Base-by-base conservation (phyloP, 2,329 filamentous ascomycete genomes). In the Aspergillus phoenicis region DNA sequence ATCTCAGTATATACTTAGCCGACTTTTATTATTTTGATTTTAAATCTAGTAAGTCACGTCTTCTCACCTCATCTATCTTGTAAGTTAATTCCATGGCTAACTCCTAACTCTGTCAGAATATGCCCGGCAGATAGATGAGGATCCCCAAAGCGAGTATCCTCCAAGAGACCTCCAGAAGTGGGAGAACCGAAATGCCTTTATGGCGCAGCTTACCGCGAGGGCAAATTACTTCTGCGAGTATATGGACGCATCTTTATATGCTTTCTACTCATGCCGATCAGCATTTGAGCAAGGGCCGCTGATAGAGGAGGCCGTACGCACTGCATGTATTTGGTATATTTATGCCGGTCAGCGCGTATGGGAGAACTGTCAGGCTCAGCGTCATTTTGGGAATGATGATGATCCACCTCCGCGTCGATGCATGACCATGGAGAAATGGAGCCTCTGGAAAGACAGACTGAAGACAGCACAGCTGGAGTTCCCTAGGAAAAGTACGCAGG, bases 111-210 rank as follows among this genome's bases (percentile, higher is more conserved):
- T 3, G 8, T n/a, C 47, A 15, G 51, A 52, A 5, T 38, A 39
- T 15, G 33, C 28, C 33, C 11, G 11, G 1, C 11, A 36, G 11
- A 2, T 36, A 5, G 33, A 36, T 36, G 33, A 36, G 1, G 33
- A 36, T 36, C 33, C 33, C 33, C 33, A 36, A 4, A 33, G 7
- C 20, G 15, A 36, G n/a, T 33, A 52, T 24, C 30, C 51, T 1
- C 51, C 51, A 20, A 8, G 13, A 10, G 13, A 36, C 4, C 20
- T 52, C 13, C 28, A 52, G 10, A n/a, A 52, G 2, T 52, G 51
- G 51, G 51, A 52, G 30, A 52, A 52, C 17, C 51, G 51, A 5
- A 52, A 52, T 22, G 17, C 30, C 7, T 52, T 52, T 17, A 52
- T 52, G n/a, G 51, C 51, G 28, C 51, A 52, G n/a, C 17, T 52